phyloP scores from a whole-genome alignment of 1,139 yeast species.

The Candida dubliniensis region DNA sequence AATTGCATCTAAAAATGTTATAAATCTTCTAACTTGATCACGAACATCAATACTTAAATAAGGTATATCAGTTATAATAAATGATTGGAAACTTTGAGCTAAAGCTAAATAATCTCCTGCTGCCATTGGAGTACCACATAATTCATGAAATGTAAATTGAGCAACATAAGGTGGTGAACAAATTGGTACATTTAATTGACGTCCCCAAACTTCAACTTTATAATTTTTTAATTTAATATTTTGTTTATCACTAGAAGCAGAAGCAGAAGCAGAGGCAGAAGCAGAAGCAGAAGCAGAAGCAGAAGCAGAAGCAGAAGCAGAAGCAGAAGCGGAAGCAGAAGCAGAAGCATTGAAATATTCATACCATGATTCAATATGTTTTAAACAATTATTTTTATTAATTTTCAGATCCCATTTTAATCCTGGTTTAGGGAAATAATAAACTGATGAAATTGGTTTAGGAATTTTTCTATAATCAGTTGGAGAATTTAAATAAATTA shows the following conservation, averaged over 20 bases:
- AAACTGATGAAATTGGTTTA: slow-evolving; percentile 78
- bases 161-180: slow-evolving; percentile 82
- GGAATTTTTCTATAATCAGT: slow-evolving; percentile 91
- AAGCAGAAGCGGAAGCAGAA: too few relatives aligned
- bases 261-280: slow-evolving; percentile 21
- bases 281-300: too few relatives aligned
- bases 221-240: slow-evolving; percentile 34
- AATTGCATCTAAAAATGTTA: slow-evolving; percentile 91
- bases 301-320: too few relatives aligned
- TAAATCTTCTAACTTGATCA: slow-evolving; percentile 85
- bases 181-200: slow-evolving; percentile 71
- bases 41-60: slow-evolving; percentile 73
- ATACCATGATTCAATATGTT: slow-evolving; percentile 80
- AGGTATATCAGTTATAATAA: slow-evolving; percentile 90
- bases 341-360: slow-evolving; percentile 65
- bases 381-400: slow-evolving; percentile 47
- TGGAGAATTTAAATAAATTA: slow-evolving; percentile 81
- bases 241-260: too few relatives aligned
- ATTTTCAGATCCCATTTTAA: slow-evolving; percentile 55
- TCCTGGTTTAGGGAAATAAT: slow-evolving; percentile 72
- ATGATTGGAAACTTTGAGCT: slow-evolving; percentile 74
- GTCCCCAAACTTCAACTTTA: slow-evolving; percentile 79
- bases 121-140: slow-evolving; percentile 86
- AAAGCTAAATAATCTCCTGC: slow-evolving; percentile 92
- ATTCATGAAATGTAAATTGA: slow-evolving; percentile 78